Evolutionary conservation across 2,329 filamentous ascomycete genomes (phyloP).

Genomic region (Colletotrichum godetiae): DNA sequence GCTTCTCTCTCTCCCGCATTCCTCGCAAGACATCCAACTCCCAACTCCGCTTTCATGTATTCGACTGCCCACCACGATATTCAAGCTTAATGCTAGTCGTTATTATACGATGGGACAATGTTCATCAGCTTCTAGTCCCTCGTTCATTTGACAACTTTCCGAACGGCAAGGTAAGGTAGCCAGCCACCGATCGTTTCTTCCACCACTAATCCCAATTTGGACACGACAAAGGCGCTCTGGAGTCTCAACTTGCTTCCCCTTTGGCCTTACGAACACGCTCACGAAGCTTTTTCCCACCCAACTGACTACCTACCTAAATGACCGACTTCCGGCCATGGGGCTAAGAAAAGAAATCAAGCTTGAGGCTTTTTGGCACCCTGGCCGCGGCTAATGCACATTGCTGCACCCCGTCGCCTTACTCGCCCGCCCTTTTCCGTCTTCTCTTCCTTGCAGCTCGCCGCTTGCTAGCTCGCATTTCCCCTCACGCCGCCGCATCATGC

Average conservation of each 20-base stretch:
- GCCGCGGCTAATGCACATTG: not conserved
- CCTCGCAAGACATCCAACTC: not conserved
- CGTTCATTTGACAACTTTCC: not conserved
- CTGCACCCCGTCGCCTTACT: not conserved
- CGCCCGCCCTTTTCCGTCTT: constrained; percentile 3
- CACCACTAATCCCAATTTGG: not conserved
- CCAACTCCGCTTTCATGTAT: not conserved
- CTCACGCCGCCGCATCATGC: constrained; percentile 21
- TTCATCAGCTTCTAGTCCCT: too few species aligned
- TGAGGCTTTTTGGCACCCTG: constrained; percentile 18
- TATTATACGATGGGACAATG: not conserved
- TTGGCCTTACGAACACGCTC: not conserved
- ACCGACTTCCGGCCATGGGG: not conserved
- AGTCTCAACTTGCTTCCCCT: not conserved
- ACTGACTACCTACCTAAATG: not conserved
- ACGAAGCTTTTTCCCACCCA: not conserved
- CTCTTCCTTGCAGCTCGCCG: constrained; percentile 14
- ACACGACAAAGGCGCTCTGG: not conserved
- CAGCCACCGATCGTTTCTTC: not conserved
- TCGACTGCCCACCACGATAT: not conserved
- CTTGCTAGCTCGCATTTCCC: constrained; percentile 7
- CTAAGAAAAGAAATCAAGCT: constrained; percentile 27
- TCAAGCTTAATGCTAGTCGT: not conserved
- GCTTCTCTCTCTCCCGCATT: not conserved
- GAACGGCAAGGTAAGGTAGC: not conserved